Percentiles rank a stretch among this genome's conserved stretches.
Conservation (phyloP, 768 basidiomycete species). For the Tricholomella constricta region DNA sequence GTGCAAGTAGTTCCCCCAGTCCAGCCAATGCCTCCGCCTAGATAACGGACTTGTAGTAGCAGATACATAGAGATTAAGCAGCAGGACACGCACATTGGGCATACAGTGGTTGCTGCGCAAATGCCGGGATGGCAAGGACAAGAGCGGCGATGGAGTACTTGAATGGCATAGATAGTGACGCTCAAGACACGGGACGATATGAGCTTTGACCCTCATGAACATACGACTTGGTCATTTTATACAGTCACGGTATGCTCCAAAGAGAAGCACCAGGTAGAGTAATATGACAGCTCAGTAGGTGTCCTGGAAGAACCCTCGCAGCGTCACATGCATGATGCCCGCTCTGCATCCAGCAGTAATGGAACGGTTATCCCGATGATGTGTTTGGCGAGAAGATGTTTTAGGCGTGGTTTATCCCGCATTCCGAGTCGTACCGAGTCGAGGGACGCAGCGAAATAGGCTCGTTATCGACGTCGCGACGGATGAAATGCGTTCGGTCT, state of each 20-base stretch:
- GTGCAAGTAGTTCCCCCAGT: slow-evolving; percentile 37
- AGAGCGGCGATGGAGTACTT: slow-evolving; percentile 26
- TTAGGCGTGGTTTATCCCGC: slow-evolving; percentile 1
- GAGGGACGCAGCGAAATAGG: neutral
- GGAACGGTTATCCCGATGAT: slow-evolving; percentile 11
- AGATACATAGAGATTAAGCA: neutral
- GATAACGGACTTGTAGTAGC: neutral
- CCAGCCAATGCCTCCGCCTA: slow-evolving; percentile 41
- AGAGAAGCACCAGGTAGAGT: neutral
- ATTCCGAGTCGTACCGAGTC: neutral
- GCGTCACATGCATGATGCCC: slow-evolving; percentile 15
- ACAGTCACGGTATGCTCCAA: neutral
- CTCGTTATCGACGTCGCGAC: neutral
- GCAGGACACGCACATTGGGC: slow-evolving; percentile 29
- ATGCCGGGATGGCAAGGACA: slow-evolving; percentile 25
- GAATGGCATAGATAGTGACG: slow-evolving; percentile 24
- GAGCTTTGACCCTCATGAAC: neutral
- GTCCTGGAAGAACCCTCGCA: neutral
- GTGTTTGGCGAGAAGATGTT: neutral
- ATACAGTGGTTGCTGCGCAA: slow-evolving; percentile 30
- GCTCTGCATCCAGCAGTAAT: neutral
- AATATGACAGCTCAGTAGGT: neutral
- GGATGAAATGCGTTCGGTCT: neutral
- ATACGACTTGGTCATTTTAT: slow-evolving; percentile 1
- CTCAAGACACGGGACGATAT: neutral